A percentile compares a stretch with the other conserved stretches of the same genome.
Conservation (phyloP, 2,329 filamentous ascomycete species). For the Zymoseptoria brevis region DNA sequence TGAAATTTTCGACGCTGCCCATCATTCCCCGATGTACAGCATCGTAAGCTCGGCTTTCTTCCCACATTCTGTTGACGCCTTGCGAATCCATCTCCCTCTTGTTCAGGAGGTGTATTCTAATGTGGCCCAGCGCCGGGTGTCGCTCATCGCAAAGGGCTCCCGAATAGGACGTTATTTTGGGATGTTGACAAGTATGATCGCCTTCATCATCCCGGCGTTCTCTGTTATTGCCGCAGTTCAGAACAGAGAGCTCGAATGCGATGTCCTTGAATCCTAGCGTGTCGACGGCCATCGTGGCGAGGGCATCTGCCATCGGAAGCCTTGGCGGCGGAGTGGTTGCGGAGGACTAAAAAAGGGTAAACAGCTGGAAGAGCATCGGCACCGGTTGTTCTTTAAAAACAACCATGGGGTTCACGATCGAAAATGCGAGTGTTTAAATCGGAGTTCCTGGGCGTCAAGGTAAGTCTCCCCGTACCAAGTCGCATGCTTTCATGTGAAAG, state of each 20-base stretch:
- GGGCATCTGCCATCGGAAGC: neutral
- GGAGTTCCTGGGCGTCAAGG: neutral
- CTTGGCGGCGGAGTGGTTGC: neutral
- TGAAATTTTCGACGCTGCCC: conserved; percentile 16
- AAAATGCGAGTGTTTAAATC: neutral
- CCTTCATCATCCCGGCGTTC: neutral
- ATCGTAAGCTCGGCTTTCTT: conserved; percentile 13
- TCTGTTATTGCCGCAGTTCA: neutral
- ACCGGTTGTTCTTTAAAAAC: neutral
- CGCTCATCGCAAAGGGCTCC: neutral
- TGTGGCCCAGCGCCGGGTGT: conserved; percentile 2
- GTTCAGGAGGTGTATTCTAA: conserved; percentile 6
- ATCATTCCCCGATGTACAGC: conserved; percentile 7
- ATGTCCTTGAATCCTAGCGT: neutral
- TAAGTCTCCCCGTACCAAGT: neutral
- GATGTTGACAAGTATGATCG: neutral
- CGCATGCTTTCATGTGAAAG: neutral
- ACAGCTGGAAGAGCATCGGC: neutral
- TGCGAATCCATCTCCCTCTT: conserved; percentile 1
- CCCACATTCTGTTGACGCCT: conserved; percentile 7
- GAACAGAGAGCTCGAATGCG: neutral
- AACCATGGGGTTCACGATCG: neutral
- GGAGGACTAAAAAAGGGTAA: neutral
- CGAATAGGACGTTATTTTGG: conserved; percentile 1
- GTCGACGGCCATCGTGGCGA: neutral